Evolutionary conservation across 371 early-diverging fungal species (phyloP).

Genomic region (Enterocytospora artemiae): DNA sequence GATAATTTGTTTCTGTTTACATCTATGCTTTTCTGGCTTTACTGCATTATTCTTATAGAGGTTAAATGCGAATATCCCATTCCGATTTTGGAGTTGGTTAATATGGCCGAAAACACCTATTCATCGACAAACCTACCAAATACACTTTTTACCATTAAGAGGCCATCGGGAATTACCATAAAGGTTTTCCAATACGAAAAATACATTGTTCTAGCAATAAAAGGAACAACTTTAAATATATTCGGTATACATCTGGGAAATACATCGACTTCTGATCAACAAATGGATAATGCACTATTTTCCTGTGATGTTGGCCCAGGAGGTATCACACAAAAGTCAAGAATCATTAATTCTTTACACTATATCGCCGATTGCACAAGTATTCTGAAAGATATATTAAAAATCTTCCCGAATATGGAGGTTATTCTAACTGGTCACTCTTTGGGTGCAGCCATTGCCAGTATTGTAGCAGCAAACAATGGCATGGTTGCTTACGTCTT

Average conservation of each 20-base stretch:
- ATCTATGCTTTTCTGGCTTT: too few relatives aligned
- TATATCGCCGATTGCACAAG: conserved; percentile 15
- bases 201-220: conserved; percentile 30
- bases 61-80: not conserved
- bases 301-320: conserved; percentile 4
- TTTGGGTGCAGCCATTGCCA: conserved; percentile 58
- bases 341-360: not conserved
- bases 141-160: not conserved
- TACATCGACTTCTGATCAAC: conserved; percentile 16
- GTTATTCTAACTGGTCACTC: conserved; percentile 58
- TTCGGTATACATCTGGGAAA: conserved; percentile 20
- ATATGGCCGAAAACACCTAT: conserved; percentile 1
- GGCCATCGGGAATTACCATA: conserved; percentile 7
- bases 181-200: conserved; percentile 18
- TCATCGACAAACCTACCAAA: not conserved
- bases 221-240: conserved; percentile 30
- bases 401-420: conserved; percentile 15
- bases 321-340: conserved; percentile 13
- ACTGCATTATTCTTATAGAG: not conserved
- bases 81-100: not conserved
- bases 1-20: too few relatives aligned
- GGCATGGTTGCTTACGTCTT: conserved; percentile 26
- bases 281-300: conserved; percentile 34
- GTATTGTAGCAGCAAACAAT: conserved; percentile 24
- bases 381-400: conserved; percentile 2